phyloP scores from a whole-genome alignment of 2,329 filamentous ascomycete genomes.

The Diplodia scrobiculata region DNA sequence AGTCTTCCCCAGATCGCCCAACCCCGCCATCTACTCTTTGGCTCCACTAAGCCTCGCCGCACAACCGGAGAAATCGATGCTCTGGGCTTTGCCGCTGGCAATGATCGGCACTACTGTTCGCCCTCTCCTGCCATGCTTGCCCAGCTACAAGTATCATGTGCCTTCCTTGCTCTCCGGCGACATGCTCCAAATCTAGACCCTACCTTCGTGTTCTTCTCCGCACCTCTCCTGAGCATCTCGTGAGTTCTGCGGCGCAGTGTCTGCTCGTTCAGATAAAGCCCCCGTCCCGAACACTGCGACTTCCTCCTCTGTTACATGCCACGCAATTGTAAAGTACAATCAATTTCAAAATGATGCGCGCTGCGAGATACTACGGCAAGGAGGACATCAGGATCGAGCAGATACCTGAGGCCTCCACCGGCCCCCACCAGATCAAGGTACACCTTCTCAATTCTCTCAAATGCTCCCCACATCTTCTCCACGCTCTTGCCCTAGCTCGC shows the following conservation, averaged over 20 bases:
- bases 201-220: background rate
- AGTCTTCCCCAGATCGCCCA: slow-evolving; percentile 16
- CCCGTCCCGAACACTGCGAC: background rate
- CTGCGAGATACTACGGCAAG: slow-evolving; percentile 58
- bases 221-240: slow-evolving; percentile 19
- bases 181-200: background rate
- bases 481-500: background rate
- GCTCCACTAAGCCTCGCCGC: background rate
- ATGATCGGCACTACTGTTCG: background rate
- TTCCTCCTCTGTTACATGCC: background rate
- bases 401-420: slow-evolving; percentile 52
- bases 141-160: background rate
- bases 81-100: background rate
- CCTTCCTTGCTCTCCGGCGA: background rate
- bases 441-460: slow-evolving; percentile 2
- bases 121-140: background rate
- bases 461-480: background rate
- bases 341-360: slow-evolving; percentile 49
- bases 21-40: slow-evolving; percentile 12
- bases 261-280: background rate
- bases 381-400: slow-evolving; percentile 59
- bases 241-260: slow-evolving; percentile 9
- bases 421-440: slow-evolving; percentile 55
- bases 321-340: background rate
- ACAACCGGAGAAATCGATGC: background rate